A percentile compares a stretch with the other conserved stretches of the same genome.
phyloP scores from a whole-genome alignment of 768 basidiomycete species.

The Boletales sp. region DNA sequence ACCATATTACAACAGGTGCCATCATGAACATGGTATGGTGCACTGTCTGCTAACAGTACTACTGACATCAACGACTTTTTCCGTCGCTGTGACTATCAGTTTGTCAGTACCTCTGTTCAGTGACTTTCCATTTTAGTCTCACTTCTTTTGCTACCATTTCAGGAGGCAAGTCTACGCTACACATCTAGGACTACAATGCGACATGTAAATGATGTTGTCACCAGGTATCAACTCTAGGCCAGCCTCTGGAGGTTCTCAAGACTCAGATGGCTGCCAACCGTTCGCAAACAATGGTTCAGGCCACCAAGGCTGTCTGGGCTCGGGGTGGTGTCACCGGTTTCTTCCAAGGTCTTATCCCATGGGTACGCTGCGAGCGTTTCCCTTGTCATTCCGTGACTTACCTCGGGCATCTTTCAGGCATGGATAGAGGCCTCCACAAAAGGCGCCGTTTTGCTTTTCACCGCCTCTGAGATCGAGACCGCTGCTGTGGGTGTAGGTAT shows the following conservation, averaged over 20 bases:
- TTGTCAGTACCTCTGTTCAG: conserved; percentile 35
- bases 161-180: conserved; percentile 65
- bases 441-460: conserved; percentile 92
- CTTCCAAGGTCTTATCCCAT: conserved; percentile 98
- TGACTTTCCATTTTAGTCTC: conserved; percentile 2
- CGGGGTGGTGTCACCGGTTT: conserved; percentile 88
- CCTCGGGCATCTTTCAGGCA: conserved; percentile 49
- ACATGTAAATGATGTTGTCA: not conserved
- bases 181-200: not conserved
- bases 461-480: conserved; percentile 92
- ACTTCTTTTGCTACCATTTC: conserved; percentile 16
- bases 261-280: conserved; percentile 99
- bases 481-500: conserved; percentile 61
- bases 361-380: conserved; percentile 53
- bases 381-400: not conserved
- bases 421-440: conserved; percentile 99
- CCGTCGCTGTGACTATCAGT: conserved; percentile 30
- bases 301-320: conserved; percentile 82
- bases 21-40: conserved; percentile 95
- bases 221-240: conserved; percentile 95
- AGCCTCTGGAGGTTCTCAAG: conserved; percentile 97
- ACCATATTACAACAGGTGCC: conserved; percentile 51
- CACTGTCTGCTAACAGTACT: conserved; percentile 26
- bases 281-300: conserved; percentile 84
- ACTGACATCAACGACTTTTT: conserved; percentile 7